These are phyloP conservation scores for Nyctanthes arbortristis DNA, from an alignment of 257 asterid species.

Conservation along the genomic window DNA sequence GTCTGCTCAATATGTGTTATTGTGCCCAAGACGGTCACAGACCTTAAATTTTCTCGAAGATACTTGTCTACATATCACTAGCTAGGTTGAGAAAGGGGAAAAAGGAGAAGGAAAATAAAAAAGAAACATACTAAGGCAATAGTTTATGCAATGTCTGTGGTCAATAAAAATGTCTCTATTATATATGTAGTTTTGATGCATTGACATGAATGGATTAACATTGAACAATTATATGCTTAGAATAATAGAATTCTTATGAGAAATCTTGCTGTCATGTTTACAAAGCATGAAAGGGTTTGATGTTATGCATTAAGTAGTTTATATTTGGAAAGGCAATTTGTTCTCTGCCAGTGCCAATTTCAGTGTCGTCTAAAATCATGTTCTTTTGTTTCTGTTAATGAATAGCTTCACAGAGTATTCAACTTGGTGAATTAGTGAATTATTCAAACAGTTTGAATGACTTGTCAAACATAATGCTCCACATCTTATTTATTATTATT, in stretches of 20 bases:
- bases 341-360: background rate
- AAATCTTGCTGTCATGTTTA: background rate
- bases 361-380: background rate
- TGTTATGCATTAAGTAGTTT: no score
- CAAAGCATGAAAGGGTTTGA: background rate
- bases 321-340: no score
- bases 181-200: background rate
- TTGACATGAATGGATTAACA: background rate
- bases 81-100: background rate
- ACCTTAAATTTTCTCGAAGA: background rate
- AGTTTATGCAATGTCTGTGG: background rate
- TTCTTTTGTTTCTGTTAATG: background rate
- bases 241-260: background rate
- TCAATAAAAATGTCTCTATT: background rate
- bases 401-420: background rate
- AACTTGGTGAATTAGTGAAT: background rate
- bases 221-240: background rate
- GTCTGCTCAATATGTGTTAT: background rate
- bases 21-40: background rate
- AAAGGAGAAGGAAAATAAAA: background rate
- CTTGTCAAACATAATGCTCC: slow-evolving; percentile 7
- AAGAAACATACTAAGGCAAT: background rate
- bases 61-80: background rate
- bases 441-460: slow-evolving; percentile 1
- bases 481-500: slow-evolving; percentile 4